Evolutionary conservation across 2,329 filamentous ascomycete genomes (phyloP), one percentile per base, ranked within the genome.

Genomic region (Botrytis aclada): DNA sequence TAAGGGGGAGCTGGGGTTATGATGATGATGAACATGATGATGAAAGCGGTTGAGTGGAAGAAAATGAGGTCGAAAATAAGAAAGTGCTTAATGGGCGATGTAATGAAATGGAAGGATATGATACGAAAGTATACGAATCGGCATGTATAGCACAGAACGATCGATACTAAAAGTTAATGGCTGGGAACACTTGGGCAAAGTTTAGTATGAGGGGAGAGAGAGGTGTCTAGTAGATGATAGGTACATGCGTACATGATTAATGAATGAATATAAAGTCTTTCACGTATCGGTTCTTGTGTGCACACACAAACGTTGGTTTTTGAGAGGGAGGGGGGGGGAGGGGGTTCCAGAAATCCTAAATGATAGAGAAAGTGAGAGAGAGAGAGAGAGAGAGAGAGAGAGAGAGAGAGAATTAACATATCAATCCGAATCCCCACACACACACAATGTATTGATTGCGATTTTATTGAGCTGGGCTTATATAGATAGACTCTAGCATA

Each of bases 41-140:
- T 37, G 3, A n/a, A 2, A 7, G n/a, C 0, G 25, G 14, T n/a
- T 18, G 25, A n/a, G 14, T 22, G n/a, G 18, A 9, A 29, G n/a
- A 16, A 54, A 29, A 56, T 32, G n/a, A 9, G 3, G 14, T 56
- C 25, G 14, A n/a, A 51, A n/a, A 54, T n/a, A 3, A 7, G 2
- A 54, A 54, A 18, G 51, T 18, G 51, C 7, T 32, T 56, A 56
- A 56, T 56, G n/a, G 1, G 51, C 14, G 32, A 29, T 29, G 47
- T 54, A 54, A 54, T 54, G 47, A 54, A 54, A 14, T 7, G 47
- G n/a, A 6, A 51, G 22, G 4, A 51, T 54, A 54, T 54, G 47
- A 54, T 54, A 54, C n/a, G 25, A 47, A 2, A 47, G 45, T 47
- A 47, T 47, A 47, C 20, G 45, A n/a, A 54, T 51, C 47, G 25